A percentile compares a stretch with the other conserved stretches of the same genome.
Evolutionary conservation across 306 rosid genomes (phyloP).

Genomic region (Elaeagnus macrophylla): DNA sequence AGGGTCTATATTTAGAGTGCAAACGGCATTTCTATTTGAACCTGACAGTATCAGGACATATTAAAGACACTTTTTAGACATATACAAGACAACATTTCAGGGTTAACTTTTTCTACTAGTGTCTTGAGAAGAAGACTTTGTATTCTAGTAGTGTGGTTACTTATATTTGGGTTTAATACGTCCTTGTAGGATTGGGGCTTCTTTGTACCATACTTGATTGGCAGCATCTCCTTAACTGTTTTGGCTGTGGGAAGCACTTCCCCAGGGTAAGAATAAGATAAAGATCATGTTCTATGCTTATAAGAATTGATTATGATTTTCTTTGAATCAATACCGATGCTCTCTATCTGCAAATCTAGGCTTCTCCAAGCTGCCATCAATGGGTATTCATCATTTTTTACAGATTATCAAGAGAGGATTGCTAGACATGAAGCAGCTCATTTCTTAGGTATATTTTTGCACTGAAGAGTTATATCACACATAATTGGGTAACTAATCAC

Average conservation of each 20-base stretch:
- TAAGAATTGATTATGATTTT: background rate
- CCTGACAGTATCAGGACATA: too few relatives aligned
- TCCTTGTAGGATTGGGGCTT: constrained; percentile 84
- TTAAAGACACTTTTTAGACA: too few relatives aligned
- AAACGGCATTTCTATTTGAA: too few relatives aligned
- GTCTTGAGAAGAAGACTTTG: background rate
- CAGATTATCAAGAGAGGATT: constrained; percentile 88
- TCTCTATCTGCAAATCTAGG: constrained; percentile 38
- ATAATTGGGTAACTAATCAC: background rate
- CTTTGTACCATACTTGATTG: constrained; percentile 83
- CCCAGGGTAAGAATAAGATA: constrained; percentile 59
- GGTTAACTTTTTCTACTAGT: background rate
- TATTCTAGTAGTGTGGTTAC: constrained; percentile 10
- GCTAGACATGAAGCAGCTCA: constrained; percentile 95
- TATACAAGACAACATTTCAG: too few relatives aligned
- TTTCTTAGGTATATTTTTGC: constrained; percentile 48
- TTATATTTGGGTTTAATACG: constrained; percentile 16
- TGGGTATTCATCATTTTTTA: constrained; percentile 78
- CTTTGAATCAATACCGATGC: constrained; percentile 16
- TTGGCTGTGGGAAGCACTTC: constrained; percentile 88
- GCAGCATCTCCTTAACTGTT: constrained; percentile 80
- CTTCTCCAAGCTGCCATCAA: constrained; percentile 93
- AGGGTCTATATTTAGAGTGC: too few relatives aligned
- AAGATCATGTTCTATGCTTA: background rate
- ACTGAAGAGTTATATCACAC: constrained; percentile 2